phyloP scores from a whole-genome alignment of 1,284 basidiomycete species.

The Boletellus deceptivus region DNA sequence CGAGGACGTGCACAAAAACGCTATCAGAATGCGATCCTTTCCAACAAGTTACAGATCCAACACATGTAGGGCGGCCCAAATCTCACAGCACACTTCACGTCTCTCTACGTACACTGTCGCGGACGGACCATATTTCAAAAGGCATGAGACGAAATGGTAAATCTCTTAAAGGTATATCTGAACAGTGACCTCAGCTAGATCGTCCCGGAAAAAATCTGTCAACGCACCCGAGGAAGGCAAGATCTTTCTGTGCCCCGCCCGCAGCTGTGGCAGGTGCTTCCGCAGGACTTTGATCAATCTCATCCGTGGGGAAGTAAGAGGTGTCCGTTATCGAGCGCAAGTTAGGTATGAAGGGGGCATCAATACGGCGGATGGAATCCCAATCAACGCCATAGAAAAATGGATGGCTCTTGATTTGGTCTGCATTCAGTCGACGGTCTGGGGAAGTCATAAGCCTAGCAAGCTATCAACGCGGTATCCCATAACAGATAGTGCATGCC shows the following conservation, averaged over 20 bases:
- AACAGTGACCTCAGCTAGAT: constrained; percentile 7
- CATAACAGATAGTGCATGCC: neutral
- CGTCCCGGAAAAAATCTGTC: neutral
- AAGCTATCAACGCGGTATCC: constrained; percentile 8
- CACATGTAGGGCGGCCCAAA: neutral
- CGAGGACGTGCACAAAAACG: constrained; percentile 2
- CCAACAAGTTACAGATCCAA: constrained; percentile 6
- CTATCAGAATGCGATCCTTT: neutral
- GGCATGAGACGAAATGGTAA: constrained; percentile 49
- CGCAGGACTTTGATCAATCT: constrained; percentile 85
- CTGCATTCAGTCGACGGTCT: constrained; percentile 78
- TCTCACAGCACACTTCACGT: neutral
- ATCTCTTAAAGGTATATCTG: constrained; percentile 79
- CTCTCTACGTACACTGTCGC: neutral
- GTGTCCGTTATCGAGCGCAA: constrained; percentile 92
- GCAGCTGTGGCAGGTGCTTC: constrained; percentile 57
- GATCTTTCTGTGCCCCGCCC: constrained; percentile 72
- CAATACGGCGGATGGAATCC: constrained; percentile 84
- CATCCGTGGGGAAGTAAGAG: constrained; percentile 96
- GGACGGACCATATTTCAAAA: constrained; percentile 20
- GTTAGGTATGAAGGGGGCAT: constrained; percentile 94
- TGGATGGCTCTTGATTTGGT: constrained; percentile 90
- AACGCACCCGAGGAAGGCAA: constrained; percentile 88
- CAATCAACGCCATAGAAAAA: constrained; percentile 99
- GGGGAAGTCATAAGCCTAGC: constrained; percentile 79